Evolutionary conservation across 2,329 filamentous ascomycete species (phyloP).

Genomic region (Drechmeria coniospora): DNA sequence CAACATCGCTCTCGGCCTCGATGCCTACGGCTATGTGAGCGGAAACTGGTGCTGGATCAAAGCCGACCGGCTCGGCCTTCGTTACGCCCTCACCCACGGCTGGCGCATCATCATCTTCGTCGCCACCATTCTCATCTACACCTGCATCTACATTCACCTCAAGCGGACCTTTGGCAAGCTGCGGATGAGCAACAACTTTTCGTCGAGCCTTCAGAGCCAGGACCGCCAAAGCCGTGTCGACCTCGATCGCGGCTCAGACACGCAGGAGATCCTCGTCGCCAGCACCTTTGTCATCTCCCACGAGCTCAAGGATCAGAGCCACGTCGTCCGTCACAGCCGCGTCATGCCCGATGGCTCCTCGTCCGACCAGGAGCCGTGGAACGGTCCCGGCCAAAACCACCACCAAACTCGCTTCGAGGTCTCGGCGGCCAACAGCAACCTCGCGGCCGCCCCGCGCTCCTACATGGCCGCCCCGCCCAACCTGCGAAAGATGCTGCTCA

Average conservation of each 20-base stretch:
- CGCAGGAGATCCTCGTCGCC: slow-evolving; percentile 2
- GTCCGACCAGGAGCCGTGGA: background rate
- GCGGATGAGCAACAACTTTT: background rate
- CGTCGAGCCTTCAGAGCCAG: no score
- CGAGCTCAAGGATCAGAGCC: background rate
- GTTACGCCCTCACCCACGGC: slow-evolving; percentile 25
- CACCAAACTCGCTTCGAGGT: background rate
- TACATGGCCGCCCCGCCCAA: slow-evolving; percentile 5
- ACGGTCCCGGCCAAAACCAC: background rate
- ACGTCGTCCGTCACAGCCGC: background rate
- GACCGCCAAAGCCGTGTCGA: no score
- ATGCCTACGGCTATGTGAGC: slow-evolving; percentile 17
- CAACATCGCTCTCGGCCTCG: slow-evolving; percentile 3
- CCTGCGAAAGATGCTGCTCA: slow-evolving; percentile 16
- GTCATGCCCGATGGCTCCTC: no score
- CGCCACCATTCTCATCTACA: slow-evolving; percentile 21
- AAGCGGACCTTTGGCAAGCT: slow-evolving; percentile 4
- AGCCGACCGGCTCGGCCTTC: slow-evolving; percentile 15
- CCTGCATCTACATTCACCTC: slow-evolving; percentile 17
- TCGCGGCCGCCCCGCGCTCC: background rate
- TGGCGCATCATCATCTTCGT: slow-evolving; percentile 26
- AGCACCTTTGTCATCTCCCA: slow-evolving; percentile 2
- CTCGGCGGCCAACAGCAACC: no score
- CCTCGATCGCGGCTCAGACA: slow-evolving; percentile 1
- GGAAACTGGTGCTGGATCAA: slow-evolving; percentile 31